These are phyloP conservation scores for Penicillium frequentans DNA, from an alignment of 2,329 filamentous ascomycete species.

Conservation along the genomic window DNA sequence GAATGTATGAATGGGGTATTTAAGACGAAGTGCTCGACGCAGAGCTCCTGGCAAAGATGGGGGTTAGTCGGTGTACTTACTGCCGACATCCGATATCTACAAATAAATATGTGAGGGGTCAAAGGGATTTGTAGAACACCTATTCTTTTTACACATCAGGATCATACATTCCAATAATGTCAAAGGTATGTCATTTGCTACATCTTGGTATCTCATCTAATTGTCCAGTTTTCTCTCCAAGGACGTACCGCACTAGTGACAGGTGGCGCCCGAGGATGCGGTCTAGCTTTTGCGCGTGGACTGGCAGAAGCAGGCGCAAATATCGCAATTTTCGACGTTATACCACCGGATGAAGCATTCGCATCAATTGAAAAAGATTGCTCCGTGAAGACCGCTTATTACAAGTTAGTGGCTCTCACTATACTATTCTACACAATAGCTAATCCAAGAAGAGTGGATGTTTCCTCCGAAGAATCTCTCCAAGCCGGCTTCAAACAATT, in stretches of 20 bases:
- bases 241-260: conserved; percentile 50
- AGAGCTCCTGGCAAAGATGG: conserved; percentile 16
- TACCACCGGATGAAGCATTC: conserved; percentile 41
- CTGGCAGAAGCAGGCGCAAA: conserved; percentile 49
- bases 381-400: conserved; percentile 44
- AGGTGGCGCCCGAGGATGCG: conserved; percentile 49
- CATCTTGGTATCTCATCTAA: not conserved
- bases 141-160: not conserved
- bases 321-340: conserved; percentile 49
- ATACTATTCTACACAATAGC: not conserved
- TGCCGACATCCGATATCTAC: conserved; percentile 7
- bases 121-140: not conserved
- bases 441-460: conserved; percentile 37
- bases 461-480: conserved; percentile 36
- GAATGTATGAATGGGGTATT: conserved; percentile 6
- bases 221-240: conserved; percentile 49
- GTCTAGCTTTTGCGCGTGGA: conserved; percentile 46
- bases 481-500: conserved; percentile 33
- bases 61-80: conserved; percentile 10
- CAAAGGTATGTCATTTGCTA: conserved; percentile 15
- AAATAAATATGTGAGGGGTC: conserved; percentile 7
- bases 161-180: conserved; percentile 16
- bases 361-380: conserved; percentile 43
- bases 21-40: conserved; percentile 2
- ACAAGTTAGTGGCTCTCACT: conserved; percentile 28